Conservation (phyloP, 1,284 basidiomycete species). For the Pseudozyma thailandica region DNA sequence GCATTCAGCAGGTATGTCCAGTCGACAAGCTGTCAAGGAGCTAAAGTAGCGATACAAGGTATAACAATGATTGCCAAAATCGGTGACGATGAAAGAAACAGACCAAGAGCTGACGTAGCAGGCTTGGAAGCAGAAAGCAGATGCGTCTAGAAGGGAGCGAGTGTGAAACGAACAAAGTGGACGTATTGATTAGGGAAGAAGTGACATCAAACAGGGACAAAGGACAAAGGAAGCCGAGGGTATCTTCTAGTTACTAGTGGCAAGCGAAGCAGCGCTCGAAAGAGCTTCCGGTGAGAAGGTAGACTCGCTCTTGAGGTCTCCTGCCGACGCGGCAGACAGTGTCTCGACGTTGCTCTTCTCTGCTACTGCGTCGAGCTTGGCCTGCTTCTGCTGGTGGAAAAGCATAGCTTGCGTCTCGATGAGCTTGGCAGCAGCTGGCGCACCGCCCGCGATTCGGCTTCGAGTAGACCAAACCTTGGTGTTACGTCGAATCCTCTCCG, state of each 20-base stretch:
- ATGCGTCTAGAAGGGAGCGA: no score
- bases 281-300: conserved; percentile 2
- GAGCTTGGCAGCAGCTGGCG: conserved; percentile 44
- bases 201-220: no score
- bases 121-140: no score
- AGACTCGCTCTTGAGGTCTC: conserved; percentile 5
- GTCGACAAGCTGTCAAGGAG: no score
- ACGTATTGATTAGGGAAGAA: no score
- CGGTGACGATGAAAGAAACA: no score
- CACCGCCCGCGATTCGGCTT: conserved; percentile 50
- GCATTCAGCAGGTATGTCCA: no score
- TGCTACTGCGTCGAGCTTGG: not conserved
- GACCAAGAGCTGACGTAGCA: no score
- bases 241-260: conserved; percentile 3
- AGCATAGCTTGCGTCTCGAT: conserved; percentile 42
- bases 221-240: not conserved
- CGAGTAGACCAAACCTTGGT: conserved; percentile 48
- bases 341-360: conserved; percentile 4
- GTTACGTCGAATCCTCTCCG: conserved; percentile 32
- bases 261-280: conserved; percentile 20
- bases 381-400: conserved; percentile 27
- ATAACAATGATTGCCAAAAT: no score
- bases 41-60: no score
- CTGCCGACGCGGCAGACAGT: not conserved
- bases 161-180: no score